Evolutionary conservation across 768 basidiomycete genomes (phyloP), one percentile per base, ranked within the genome.

Genomic region (Amanita pallidorosea): DNA sequence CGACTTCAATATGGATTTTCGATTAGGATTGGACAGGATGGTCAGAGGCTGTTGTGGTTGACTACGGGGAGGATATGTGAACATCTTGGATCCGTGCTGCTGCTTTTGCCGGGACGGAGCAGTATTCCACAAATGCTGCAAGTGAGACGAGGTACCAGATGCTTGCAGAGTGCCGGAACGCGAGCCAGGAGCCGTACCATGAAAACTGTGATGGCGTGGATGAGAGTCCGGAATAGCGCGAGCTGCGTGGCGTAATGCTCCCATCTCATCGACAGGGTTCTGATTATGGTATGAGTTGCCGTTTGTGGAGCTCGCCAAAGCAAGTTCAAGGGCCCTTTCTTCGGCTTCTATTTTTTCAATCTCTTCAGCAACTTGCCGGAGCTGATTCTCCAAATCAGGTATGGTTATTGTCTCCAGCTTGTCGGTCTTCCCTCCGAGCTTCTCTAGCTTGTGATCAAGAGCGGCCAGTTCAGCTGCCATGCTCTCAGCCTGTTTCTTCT

Each of bases 311-410:
- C 15, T 44, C 25, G 36, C 35, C 13, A 35, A 37, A 8, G 56
- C 31, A 54, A 57, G 20, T 65, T 63, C 40, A 59, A 56, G 35
- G 53, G 56, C 22, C 63, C 63, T 45, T 7, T 67, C 66, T 36
- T 71, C 66, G 47, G 56, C 56, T 52, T 71, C 69, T 7, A 65
- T 63, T 33, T 61, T 61, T 59, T 81, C 79, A 18, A 86, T 75
- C 63, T 89, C 82, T 22, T 67, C 67, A 56, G 77, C 74, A 45
- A 86, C 65, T 38, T 75, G 75, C 53, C 68, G 68, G 45, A 90
- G 68, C 61, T 82, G 78, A 45, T 76, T 74, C 64, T 88, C 86
- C 37, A 91, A 70, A 53, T 85, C 85, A 1, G 73, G 73, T 15
- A 91, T 70, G 12, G 74, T 67, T 27, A 65, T 66, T 4, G 58